A percentile compares a stretch with the other conserved stretches of the same genome.
Conservation (phyloP, 441 rosid genomes). For the Euphorbia celastroides region DNA sequence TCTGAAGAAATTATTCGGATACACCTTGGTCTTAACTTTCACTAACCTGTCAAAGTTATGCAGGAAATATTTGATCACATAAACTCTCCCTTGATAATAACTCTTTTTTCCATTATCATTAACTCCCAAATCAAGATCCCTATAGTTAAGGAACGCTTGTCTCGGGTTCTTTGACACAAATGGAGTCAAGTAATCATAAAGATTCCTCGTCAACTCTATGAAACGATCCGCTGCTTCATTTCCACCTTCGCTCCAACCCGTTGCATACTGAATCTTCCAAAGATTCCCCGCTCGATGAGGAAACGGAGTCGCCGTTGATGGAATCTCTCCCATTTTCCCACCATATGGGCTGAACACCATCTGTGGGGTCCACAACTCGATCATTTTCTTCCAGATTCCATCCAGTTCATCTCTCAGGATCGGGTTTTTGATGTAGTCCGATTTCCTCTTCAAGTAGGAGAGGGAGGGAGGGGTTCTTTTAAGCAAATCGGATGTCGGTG, state of each 20-base stretch:
- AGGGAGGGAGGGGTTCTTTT: slow-evolving; percentile 32
- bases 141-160: slow-evolving; percentile 45
- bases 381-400: slow-evolving; percentile 37
- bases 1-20: no score
- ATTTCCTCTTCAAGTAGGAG: slow-evolving; percentile 44
- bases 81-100: no score
- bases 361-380: slow-evolving; percentile 30
- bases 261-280: slow-evolving; percentile 51
- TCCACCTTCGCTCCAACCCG: slow-evolving; percentile 39
- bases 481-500: slow-evolving; percentile 36
- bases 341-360: slow-evolving; percentile 48
- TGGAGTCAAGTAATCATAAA: slow-evolving; percentile 43
- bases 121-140: slow-evolving; percentile 24
- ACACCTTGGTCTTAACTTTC: no score
- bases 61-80: no score
- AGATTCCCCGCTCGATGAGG: slow-evolving; percentile 49
- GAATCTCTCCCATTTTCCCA: slow-evolving; percentile 45
- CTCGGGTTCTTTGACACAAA: slow-evolving; percentile 57
- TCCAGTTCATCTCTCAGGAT: slow-evolving; percentile 38
- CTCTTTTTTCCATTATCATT: slow-evolving; percentile 32
- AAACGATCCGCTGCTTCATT: slow-evolving; percentile 19
- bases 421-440: slow-evolving; percentile 42
- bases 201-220: slow-evolving; percentile 32
- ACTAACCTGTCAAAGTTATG: no score
- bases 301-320: slow-evolving; percentile 37